Conservation (phyloP, 352 stramenopile genomes). For the Pythium biforme region DNA sequence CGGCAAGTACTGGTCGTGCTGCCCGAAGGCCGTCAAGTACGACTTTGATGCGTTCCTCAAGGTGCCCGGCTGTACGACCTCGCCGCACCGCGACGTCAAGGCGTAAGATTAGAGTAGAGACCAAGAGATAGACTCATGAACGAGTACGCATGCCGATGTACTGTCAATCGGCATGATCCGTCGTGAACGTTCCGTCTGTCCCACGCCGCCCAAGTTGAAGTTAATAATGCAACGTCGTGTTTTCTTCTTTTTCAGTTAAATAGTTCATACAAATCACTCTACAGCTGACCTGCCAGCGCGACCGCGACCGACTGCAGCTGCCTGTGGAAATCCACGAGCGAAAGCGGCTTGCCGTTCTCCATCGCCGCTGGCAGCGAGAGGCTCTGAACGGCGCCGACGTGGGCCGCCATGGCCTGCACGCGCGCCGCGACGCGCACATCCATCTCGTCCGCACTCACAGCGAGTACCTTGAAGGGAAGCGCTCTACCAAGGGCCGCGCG, state of each 20-base stretch:
- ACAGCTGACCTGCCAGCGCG: conserved; percentile 7
- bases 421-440: conserved; percentile 8
- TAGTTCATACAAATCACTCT: neutral
- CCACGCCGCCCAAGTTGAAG: too few relatives aligned
- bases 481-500: neutral
- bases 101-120: conserved; percentile 24
- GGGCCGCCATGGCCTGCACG: conserved; percentile 17
- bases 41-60: conserved; percentile 94
- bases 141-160: neutral
- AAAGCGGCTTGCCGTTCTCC: conserved; percentile 11
- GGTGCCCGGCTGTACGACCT: conserved; percentile 83
- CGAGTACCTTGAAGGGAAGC: conserved; percentile 13
- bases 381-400: conserved; percentile 12
- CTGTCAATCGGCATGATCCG: too few relatives aligned
- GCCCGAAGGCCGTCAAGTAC: conserved; percentile 91
- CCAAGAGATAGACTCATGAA: neutral
- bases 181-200: too few relatives aligned
- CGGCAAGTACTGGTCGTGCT: conserved; percentile 94
- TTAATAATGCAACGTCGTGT: too few relatives aligned
- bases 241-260: neutral
- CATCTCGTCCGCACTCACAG: conserved; percentile 17
- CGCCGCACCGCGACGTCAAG: conserved; percentile 79
- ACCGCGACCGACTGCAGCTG: conserved; percentile 8
- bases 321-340: conserved; percentile 27
- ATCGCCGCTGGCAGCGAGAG: conserved; percentile 9